A percentile compares a stretch with the other conserved stretches of the same genome.
These are phyloP conservation scores for Aspergillus fructus DNA, from an alignment of 2,329 filamentous ascomycete genomes.

Conservation along the genomic window DNA sequence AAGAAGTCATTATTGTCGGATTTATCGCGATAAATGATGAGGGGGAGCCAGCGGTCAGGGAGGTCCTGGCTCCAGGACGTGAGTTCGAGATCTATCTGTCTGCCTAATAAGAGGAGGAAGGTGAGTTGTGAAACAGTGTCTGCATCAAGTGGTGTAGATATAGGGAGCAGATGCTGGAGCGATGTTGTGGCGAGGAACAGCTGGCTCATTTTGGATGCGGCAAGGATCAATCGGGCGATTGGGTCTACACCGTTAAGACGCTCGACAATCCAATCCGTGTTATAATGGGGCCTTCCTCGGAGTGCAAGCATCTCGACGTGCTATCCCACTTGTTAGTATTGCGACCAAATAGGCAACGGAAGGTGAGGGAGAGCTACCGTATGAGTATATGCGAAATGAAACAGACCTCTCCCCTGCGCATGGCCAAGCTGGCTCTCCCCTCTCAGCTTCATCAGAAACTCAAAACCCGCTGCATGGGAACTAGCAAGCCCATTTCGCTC, in stretches of 20 bases:
- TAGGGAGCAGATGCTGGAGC: slow-evolving; percentile 12
- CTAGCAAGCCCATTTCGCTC: slow-evolving; percentile 36
- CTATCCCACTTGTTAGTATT: slow-evolving; percentile 18
- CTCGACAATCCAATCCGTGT: slow-evolving; percentile 29
- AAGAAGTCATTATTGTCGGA: slow-evolving; percentile 29
- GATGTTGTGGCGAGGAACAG: slow-evolving; percentile 26
- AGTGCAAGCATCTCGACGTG: slow-evolving; percentile 36
- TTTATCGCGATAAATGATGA: slow-evolving; percentile 27
- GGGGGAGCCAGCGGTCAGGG: slow-evolving; percentile 34
- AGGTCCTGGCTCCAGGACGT: slow-evolving; percentile 31
- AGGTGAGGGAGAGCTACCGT: slow-evolving; percentile 24
- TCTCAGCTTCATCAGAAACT: slow-evolving; percentile 35
- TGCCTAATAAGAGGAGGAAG: slow-evolving; percentile 24
- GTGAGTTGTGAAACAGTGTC: slow-evolving; percentile 20
- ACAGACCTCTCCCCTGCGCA: slow-evolving; percentile 35
- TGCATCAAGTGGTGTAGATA: slow-evolving; percentile 5
- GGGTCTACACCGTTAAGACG: slow-evolving; percentile 30
- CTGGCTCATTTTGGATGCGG: slow-evolving; percentile 31
- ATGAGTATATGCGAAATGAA: slow-evolving; percentile 38
- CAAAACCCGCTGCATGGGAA: slow-evolving; percentile 38
- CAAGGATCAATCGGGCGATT: slow-evolving; percentile 30
- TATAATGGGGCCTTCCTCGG: slow-evolving; percentile 31
- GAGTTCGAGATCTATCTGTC: slow-evolving; percentile 29
- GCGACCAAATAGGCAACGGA: background rate
- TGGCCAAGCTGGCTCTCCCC: slow-evolving; percentile 30